Percentiles rank a stretch among this genome's conserved stretches.
Evolutionary conservation across 2,329 filamentous ascomycete genomes (phyloP).

Genomic region (Beauveria scarabaeidicola): DNA sequence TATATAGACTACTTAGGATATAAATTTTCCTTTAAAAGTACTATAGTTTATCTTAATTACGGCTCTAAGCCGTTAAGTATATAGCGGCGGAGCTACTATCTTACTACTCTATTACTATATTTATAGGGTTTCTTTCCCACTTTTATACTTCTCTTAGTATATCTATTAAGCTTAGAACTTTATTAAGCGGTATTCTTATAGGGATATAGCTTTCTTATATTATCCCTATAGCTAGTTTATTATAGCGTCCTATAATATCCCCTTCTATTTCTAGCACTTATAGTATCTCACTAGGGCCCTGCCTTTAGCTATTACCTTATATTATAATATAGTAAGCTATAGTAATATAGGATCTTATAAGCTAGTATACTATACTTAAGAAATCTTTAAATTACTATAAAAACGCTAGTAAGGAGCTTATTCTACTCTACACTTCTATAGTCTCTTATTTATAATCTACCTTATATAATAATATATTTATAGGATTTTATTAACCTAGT

Average conservation of each 20-base stretch:
- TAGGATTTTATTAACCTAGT: neutral
- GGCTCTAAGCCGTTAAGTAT: constrained; percentile 2
- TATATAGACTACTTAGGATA: constrained; percentile 6
- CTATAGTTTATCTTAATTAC: neutral
- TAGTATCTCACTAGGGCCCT: too few species aligned
- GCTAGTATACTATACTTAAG: too few species aligned
- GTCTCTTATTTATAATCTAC: neutral
- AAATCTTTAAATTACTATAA: constrained; percentile 9
- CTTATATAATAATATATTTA: neutral
- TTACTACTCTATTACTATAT: neutral
- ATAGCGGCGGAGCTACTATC: too few species aligned
- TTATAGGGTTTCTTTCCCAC: neutral
- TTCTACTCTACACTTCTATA: constrained; percentile 10
- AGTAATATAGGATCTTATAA: neutral
- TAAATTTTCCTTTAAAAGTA: neutral
- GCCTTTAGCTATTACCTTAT: neutral
- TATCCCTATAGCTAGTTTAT: too few species aligned
- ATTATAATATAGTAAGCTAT: neutral
- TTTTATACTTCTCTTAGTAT: neutral
- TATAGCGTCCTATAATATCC: too few species aligned
- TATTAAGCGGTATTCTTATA: too few species aligned
- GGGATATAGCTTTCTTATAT: too few species aligned
- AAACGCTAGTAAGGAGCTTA: constrained; percentile 12
- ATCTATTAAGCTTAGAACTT: too few species aligned
- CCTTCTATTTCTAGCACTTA: too few species aligned